Conservation (phyloP, 371 early-diverging fungal genomes). For the Lichtheimia hyalospora region DNA sequence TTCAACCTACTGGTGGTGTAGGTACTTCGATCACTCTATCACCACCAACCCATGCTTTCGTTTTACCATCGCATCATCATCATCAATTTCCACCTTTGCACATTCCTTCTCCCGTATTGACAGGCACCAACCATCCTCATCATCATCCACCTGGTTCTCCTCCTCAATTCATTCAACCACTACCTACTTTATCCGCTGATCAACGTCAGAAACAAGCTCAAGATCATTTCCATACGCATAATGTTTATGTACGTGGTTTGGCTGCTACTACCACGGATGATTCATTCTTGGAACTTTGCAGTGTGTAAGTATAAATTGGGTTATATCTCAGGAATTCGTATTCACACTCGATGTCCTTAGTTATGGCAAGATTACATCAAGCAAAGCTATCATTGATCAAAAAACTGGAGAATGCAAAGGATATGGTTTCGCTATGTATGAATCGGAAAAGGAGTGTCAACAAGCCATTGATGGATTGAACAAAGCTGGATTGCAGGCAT, state of each 20-base stretch:
- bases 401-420: constrained; percentile 84
- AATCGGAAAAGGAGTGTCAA: constrained; percentile 64
- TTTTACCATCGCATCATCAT: constrained; percentile 30
- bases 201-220: constrained; percentile 16
- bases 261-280: constrained; percentile 73
- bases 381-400: constrained; percentile 84
- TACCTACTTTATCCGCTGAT: constrained; percentile 26
- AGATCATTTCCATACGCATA: constrained; percentile 44
- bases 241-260: constrained; percentile 88
- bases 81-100: constrained; percentile 49
- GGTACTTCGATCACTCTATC: constrained; percentile 32
- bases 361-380: constrained; percentile 80
- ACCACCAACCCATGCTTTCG: constrained; percentile 42
- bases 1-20: constrained; percentile 29
- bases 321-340: no score
- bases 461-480: constrained; percentile 73
- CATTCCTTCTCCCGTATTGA: constrained; percentile 47
- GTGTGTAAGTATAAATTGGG: constrained; percentile 28
- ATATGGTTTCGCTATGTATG: constrained; percentile 91
- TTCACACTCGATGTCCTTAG: constrained; percentile 25
- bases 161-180: constrained; percentile 22
- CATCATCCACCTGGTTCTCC: constrained; percentile 28
- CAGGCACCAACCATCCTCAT: constrained; percentile 29
- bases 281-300: constrained; percentile 66
- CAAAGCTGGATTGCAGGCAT: constrained; percentile 67